Percentiles rank a stretch among this genome's conserved stretches.
These are phyloP conservation scores for Avicennia marina DNA, from an alignment of 257 asterid species.

Conservation along the genomic window DNA sequence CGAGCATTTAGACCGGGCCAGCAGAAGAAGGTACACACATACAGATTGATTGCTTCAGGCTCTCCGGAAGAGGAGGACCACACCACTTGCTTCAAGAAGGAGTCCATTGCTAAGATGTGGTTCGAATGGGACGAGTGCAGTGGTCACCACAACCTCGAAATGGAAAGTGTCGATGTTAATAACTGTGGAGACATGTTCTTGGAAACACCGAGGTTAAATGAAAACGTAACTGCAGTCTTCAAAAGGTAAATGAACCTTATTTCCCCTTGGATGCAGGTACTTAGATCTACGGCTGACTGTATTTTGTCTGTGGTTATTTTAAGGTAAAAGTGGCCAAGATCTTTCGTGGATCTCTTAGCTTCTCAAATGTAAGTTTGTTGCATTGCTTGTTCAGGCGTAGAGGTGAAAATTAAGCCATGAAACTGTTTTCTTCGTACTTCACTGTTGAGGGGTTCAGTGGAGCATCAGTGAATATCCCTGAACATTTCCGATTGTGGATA, in stretches of 20 bases:
- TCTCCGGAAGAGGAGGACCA: slow-evolving; percentile 92
- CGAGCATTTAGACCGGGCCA: slow-evolving; percentile 99
- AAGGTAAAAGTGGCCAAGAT: too few relatives aligned
- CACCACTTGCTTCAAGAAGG: slow-evolving; percentile 78
- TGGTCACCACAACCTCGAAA: slow-evolving; percentile 52
- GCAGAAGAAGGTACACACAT: slow-evolving; percentile 66
- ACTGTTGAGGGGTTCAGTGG: not conserved
- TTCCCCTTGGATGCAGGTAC: not conserved
- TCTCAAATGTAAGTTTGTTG: too few relatives aligned
- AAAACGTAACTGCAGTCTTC: slow-evolving; percentile 52
- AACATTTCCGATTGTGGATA: not conserved
- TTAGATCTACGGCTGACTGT: not conserved
- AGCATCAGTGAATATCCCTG: slow-evolving; percentile 12
- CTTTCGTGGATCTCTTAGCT: too few relatives aligned
- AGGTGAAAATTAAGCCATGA: too few relatives aligned
- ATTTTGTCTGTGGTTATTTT: too few relatives aligned
- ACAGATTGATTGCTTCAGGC: slow-evolving; percentile 65
- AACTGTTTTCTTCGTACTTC: too few relatives aligned
- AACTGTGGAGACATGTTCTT: slow-evolving; percentile 60
- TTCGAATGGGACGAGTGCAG: slow-evolving; percentile 83
- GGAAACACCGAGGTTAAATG: slow-evolving; percentile 59
- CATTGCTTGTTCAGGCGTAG: too few relatives aligned
- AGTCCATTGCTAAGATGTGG: slow-evolving; percentile 91
- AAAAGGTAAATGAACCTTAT: slow-evolving; percentile 35
- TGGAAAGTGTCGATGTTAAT: slow-evolving; percentile 54